phyloP scores from a whole-genome alignment of 208 protist genomes.

The Leishmania arabica region DNA sequence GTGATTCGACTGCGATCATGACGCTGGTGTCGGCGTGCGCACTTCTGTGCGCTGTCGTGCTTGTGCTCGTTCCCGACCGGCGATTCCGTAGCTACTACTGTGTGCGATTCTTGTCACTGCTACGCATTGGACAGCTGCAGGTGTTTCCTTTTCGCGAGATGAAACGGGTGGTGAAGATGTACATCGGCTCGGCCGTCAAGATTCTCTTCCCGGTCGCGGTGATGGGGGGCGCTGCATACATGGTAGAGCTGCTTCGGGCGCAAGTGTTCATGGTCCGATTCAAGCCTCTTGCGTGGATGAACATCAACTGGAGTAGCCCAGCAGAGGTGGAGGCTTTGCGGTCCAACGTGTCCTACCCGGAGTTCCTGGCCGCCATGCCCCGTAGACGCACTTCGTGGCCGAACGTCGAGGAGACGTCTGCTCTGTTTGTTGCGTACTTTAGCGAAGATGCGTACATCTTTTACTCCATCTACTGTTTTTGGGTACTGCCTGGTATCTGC shows the following conservation, averaged over 20 bases:
- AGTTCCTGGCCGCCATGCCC: slow-evolving; percentile 34
- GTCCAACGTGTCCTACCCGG: slow-evolving; percentile 34
- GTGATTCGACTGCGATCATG: slow-evolving; percentile 52
- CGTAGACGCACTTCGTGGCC: slow-evolving; percentile 29
- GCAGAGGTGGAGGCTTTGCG: slow-evolving; percentile 13
- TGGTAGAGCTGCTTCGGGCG: slow-evolving; percentile 63
- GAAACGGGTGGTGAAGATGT: slow-evolving; percentile 49
- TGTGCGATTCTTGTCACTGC: slow-evolving; percentile 64
- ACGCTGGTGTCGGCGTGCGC: slow-evolving; percentile 39
- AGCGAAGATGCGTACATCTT: slow-evolving; percentile 55
- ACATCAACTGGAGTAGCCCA: slow-evolving; percentile 27
- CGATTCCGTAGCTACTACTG: slow-evolving; percentile 37
- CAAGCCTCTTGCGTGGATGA: slow-evolving; percentile 18
- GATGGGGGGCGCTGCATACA: slow-evolving; percentile 45
- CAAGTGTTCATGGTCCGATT: slow-evolving; percentile 64
- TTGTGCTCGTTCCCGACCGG: slow-evolving; percentile 28
- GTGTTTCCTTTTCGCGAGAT: slow-evolving; percentile 43
- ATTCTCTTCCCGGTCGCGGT: slow-evolving; percentile 60
- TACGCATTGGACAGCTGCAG: slow-evolving; percentile 67
- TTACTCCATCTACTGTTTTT: slow-evolving; percentile 65
- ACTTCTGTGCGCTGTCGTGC: slow-evolving; percentile 39
- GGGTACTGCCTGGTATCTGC: slow-evolving; percentile 56
- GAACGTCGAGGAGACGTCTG: slow-evolving; percentile 40
- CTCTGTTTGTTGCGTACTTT: slow-evolving; percentile 66
- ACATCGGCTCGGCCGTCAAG: slow-evolving; percentile 42